These are phyloP conservation scores for Penicillium pulvis DNA, from an alignment of 495 filamentous ascomycete species.

Conservation along the genomic window DNA sequence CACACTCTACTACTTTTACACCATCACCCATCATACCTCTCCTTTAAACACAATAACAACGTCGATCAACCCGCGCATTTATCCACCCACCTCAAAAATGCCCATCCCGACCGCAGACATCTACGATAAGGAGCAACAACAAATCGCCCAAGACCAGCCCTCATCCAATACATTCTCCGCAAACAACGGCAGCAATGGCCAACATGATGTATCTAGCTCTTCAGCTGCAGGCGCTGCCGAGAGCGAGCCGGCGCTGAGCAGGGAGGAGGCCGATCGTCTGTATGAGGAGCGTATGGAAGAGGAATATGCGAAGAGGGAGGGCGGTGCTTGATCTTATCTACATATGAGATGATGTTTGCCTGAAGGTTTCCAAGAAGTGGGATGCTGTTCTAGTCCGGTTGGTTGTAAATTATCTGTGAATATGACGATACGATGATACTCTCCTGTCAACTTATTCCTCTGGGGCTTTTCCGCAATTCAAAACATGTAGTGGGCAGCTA, in stretches of 20 bases:
- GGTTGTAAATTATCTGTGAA: neutral
- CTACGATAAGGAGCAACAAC: constrained; percentile 19
- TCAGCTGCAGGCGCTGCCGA: constrained; percentile 16
- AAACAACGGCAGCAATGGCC: constrained; percentile 14
- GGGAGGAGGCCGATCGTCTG: constrained; percentile 58
- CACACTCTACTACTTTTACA: neutral
- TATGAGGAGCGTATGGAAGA: constrained; percentile 78
- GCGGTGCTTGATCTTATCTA: constrained; percentile 53
- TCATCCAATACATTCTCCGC: constrained; percentile 21
- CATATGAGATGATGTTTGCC: neutral
- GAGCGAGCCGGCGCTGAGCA: constrained; percentile 35
- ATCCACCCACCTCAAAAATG: constrained; percentile 23
- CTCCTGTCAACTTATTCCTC: neutral
- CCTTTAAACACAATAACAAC: neutral
- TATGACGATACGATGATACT: neutral
- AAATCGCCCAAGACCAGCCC: constrained; percentile 10
- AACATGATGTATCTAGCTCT: constrained; percentile 10
- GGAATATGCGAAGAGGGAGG: constrained; percentile 77
- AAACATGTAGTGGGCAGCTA: too few species aligned
- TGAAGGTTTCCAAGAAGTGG: neutral
- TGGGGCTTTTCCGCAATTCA: too few species aligned
- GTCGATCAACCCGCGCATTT: neutral
- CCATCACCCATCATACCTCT: neutral
- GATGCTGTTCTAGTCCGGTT: neutral
- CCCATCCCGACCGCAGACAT: constrained; percentile 30